These are phyloP conservation scores for Penicillium maclennaniae DNA, from an alignment of 495 filamentous ascomycete genomes.

Conservation along the genomic window DNA sequence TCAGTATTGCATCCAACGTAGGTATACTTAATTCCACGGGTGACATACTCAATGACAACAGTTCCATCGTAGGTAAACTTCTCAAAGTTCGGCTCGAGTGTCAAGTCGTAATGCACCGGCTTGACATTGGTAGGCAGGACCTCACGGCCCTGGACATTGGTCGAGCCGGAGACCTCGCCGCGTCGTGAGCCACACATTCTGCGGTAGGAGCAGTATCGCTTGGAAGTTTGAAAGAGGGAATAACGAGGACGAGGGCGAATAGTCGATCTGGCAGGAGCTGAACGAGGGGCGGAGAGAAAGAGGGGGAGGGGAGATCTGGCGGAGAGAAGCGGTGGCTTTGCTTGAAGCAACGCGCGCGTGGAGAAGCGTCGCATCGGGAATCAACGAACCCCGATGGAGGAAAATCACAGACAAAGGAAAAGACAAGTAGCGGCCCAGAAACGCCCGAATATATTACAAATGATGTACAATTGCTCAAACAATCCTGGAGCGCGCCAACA, in stretches of 20 bases:
- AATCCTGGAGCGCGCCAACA: background rate
- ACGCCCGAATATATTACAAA: constrained; percentile 14
- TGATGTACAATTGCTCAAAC: background rate
- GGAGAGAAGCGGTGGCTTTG: constrained; percentile 42
- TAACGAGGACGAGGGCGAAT: constrained; percentile 22
- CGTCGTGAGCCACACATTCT: constrained; percentile 48
- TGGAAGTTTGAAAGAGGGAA: constrained; percentile 36
- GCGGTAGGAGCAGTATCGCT: constrained; percentile 48
- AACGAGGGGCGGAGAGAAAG: constrained; percentile 29
- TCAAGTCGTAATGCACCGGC: constrained; percentile 62
- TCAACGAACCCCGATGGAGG: constrained; percentile 17
- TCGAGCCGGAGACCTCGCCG: constrained; percentile 41
- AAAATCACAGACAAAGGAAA: constrained; percentile 7
- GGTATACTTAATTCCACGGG: background rate
- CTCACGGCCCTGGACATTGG: constrained; percentile 56
- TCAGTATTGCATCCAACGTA: background rate
- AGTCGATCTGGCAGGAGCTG: constrained; percentile 15
- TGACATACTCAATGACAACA: constrained; percentile 60
- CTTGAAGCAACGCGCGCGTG: constrained; percentile 37
- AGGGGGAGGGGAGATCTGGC: constrained; percentile 32
- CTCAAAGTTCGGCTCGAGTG: constrained; percentile 63
- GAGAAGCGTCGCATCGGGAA: constrained; percentile 40
- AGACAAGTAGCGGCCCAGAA: constrained; percentile 7
- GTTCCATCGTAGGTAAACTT: constrained; percentile 60
- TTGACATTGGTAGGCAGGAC: constrained; percentile 66